These are phyloP conservation scores for Aurifilum marmelostoma DNA, from an alignment of 2,329 filamentous ascomycete genomes.

Conservation along the genomic window DNA sequence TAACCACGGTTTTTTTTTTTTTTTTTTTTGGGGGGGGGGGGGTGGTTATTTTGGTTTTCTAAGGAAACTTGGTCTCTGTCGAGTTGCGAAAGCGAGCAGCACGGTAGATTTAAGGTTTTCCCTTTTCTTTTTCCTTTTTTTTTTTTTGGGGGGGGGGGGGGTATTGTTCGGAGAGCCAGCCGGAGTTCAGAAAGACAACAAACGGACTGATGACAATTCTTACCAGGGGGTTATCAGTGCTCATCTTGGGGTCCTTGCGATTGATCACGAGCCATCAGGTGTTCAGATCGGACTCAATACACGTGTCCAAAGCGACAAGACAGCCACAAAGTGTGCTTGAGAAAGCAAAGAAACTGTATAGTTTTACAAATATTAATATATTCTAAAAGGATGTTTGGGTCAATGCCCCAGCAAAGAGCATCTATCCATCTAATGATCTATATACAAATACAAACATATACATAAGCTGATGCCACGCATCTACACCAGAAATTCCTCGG, in stretches of 20 bases:
- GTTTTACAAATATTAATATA: not conserved
- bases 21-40: too few relatives aligned
- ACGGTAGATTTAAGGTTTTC: not conserved
- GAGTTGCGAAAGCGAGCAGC: not conserved
- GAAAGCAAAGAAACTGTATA: not conserved
- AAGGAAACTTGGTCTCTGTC: not conserved
- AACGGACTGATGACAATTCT: not conserved
- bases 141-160: too few relatives aligned
- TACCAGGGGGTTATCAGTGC: not conserved
- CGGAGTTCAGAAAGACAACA: not conserved
- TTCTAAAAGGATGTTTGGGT: not conserved
- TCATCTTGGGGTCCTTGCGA: not conserved
- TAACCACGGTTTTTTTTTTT: too few relatives aligned
- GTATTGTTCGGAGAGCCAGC: not conserved
- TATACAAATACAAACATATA: not conserved
- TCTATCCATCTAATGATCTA: not conserved
- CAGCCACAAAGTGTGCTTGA: not conserved
- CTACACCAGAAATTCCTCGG: slow-evolving; percentile 70
- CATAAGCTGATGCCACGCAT: not conserved
- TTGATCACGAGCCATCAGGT: not conserved
- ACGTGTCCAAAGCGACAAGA: not conserved
- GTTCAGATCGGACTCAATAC: not conserved
- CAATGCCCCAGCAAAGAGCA: not conserved
- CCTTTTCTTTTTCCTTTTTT: too few relatives aligned
- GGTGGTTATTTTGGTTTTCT: too few relatives aligned